Evolutionary conservation across 2,329 filamentous ascomycete genomes (phyloP).

Genomic region (Acrodontium crateriforme): DNA sequence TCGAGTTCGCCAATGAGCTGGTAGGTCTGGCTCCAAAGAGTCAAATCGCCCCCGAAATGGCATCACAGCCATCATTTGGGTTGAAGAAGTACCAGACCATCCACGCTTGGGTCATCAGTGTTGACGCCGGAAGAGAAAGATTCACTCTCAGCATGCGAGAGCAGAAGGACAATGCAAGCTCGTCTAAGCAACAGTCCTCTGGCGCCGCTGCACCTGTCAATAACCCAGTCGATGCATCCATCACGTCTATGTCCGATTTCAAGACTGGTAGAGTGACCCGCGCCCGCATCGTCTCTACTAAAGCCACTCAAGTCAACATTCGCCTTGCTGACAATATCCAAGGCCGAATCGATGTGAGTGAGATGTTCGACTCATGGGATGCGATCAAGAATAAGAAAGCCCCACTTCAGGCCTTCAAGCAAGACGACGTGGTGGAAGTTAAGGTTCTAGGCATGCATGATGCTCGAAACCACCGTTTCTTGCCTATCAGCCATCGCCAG

Average conservation of each 20-base stretch:
- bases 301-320: conserved; percentile 86
- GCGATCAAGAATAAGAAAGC: conserved; percentile 71
- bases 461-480: conserved; percentile 75
- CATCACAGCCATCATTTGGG: conserved; percentile 60
- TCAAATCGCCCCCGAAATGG: conserved; percentile 58
- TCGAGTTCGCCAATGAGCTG: conserved; percentile 71
- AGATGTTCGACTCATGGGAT: conserved; percentile 78
- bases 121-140: conserved; percentile 56
- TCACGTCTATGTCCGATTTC: conserved; percentile 58
- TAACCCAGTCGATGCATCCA: conserved; percentile 51
- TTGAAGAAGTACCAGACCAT: conserved; percentile 65
- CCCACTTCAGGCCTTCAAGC: conserved; percentile 61
- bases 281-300: conserved; percentile 69
- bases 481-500: conserved; percentile 77
- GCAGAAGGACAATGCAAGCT: conserved; percentile 32
- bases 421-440: conserved; percentile 57
- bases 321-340: conserved; percentile 75
- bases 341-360: conserved; percentile 85
- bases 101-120: conserved; percentile 53
- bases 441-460: conserved; percentile 80
- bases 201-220: conserved; percentile 27
- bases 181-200: conserved; percentile 14
- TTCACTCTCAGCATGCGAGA: conserved; percentile 51
- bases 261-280: conserved; percentile 58
- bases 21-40: conserved; percentile 69